Conservation (phyloP, 1,284 basidiomycete species). For the Pholiota adiposa region DNA sequence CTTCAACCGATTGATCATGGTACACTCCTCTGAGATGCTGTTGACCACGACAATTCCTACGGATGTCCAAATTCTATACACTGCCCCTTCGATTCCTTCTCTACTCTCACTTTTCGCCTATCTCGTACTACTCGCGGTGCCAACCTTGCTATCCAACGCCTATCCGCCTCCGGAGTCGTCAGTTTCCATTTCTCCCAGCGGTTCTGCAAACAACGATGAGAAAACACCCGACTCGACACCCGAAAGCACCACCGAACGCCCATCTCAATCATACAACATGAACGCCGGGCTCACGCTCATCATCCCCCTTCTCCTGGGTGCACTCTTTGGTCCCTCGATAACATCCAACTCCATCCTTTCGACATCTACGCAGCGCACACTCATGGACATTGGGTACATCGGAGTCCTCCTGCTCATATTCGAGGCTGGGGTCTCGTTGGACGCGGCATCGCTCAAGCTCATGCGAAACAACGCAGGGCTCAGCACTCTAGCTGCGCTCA, state of each 20-base stretch:
- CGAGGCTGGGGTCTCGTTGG: constrained; percentile 36
- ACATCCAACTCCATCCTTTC: constrained; percentile 37
- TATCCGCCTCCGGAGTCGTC: neutral
- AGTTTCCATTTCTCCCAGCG: neutral
- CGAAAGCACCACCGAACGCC: neutral
- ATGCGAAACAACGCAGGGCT: constrained; percentile 37
- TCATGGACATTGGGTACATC: constrained; percentile 39
- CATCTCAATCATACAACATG: constrained; percentile 1
- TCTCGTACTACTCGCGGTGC: constrained; percentile 1
- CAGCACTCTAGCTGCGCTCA: constrained; percentile 36
- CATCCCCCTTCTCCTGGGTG: constrained; percentile 31
- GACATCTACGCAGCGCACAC: constrained; percentile 29
- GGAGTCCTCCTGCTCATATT: constrained; percentile 41
- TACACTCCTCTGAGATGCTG: neutral
- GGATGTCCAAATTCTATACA: constrained; percentile 4
- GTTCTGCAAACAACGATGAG: neutral
- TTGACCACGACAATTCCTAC: constrained; percentile 6
- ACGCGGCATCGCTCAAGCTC: constrained; percentile 32
- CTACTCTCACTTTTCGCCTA: constrained; percentile 2
- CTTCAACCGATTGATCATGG: neutral
- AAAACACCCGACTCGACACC: neutral
- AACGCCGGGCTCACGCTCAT: constrained; percentile 17
- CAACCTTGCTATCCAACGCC: constrained; percentile 5
- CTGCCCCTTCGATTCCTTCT: constrained; percentile 1
- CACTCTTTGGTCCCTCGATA: constrained; percentile 37